A percentile compares a stretch with the other conserved stretches of the same genome.
Evolutionary conservation across 345 rosid species (phyloP).

Genomic region (Streptanthus diversifolius): DNA sequence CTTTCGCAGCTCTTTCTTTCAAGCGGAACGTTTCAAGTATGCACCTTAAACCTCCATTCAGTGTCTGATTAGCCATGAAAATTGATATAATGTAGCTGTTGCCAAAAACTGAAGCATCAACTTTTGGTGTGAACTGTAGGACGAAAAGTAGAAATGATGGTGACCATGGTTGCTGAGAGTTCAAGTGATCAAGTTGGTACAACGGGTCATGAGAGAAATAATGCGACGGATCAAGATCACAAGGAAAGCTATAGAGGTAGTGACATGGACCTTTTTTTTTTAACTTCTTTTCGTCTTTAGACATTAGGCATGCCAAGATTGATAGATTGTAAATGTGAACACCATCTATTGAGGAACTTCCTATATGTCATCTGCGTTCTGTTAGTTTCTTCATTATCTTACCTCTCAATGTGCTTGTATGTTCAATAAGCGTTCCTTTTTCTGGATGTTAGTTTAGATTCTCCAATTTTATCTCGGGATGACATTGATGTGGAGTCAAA

Average conservation of each 20-base stretch:
- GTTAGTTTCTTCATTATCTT: not conserved
- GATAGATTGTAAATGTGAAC: not conserved
- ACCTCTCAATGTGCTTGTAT: not conserved
- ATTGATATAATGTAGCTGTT: not conserved
- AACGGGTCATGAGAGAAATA: conserved; percentile 17
- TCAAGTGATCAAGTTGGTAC: conserved; percentile 29
- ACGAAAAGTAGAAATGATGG: conserved; percentile 53
- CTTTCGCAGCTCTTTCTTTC: conserved; percentile 54
- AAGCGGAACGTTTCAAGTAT: conserved; percentile 50
- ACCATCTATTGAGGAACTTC: conserved; percentile 6
- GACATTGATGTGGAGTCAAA: conserved; percentile 19
- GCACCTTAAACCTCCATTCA: conserved; percentile 4
- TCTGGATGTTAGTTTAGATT: conserved; percentile 29
- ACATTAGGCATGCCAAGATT: not conserved
- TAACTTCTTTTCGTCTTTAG: conserved; percentile 10
- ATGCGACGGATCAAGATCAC: conserved; percentile 20
- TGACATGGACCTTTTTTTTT: conserved; percentile 21
- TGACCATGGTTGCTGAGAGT: conserved; percentile 37
- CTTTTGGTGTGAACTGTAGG: conserved; percentile 38
- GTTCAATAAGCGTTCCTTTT: conserved; percentile 4
- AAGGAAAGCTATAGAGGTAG: conserved; percentile 36
- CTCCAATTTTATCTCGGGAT: conserved; percentile 8
- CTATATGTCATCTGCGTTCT: conserved; percentile 13
- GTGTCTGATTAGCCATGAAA: not conserved
- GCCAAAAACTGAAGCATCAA: not conserved